Evolutionary conservation across 257 asterid species (phyloP), one percentile per base, ranked within the genome.

Genomic region (Solanum sejunctum): DNA sequence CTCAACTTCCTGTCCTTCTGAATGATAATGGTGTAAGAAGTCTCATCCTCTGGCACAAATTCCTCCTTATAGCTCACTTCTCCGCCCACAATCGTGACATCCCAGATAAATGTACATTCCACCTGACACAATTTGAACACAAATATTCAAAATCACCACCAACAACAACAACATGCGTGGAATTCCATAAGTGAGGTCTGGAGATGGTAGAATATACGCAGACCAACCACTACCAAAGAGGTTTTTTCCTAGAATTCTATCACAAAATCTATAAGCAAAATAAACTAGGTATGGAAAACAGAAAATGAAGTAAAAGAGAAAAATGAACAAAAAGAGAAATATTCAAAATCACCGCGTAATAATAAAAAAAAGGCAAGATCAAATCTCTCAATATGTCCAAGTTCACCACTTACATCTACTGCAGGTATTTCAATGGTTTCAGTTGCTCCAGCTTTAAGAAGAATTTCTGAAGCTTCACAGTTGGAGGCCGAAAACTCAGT

Each of bases 31-130:
- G 98, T 93, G 3, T 92, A 94, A 10, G 96, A 94, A 41, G 72
- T 83, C 87, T 92, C 96, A 77, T 91, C 91, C 12, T 89, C 72
- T 2, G 98, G 97, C 69, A 94, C 93, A 66, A 93, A 93, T 84
- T 93, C 98, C 84, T 93, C 97, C 12, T 91, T 92, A 86, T 92
- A 94, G 49, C 85, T 91, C 92, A 94, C 97, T 77, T 92, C 97
- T 95, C 98, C 92, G 0, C 95, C 95, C 3, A 89, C 54, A 18
- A 93, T 92, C 18, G 86, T 81, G 7, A 93, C 85, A 85, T 94
- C 97, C 98, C 98, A 94, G 80, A 91, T 89, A 36, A 86, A 88
- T 87, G 94, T 93, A 1, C 92, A 90, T 83, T 94, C 97, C 83
- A 88, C 87, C 98, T 94, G 92, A 73, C 47, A 85, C 20, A 18